Evolutionary conservation across 2,329 filamentous ascomycete genomes (phyloP), one percentile per base, ranked within the genome.

Genomic region (Penicillium sp.): DNA sequence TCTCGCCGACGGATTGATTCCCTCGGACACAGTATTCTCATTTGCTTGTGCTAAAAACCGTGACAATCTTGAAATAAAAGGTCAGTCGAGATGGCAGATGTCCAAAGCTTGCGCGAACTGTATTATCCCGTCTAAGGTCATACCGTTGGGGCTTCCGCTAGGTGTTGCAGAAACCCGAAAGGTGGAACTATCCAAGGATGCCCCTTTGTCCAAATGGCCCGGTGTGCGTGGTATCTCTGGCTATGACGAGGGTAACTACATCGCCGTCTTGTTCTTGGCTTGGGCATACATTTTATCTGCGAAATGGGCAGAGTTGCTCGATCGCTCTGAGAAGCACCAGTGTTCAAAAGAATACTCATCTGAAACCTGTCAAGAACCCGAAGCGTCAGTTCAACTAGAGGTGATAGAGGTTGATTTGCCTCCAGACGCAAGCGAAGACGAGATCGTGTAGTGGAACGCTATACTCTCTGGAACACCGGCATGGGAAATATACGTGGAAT

Each of bases 231-330:
- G 61, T 7, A 53, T 67, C 5, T 15, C 53, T 13, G 53, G 53
- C 10, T 63, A 65, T 36, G 66, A 68, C 23, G 38, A 64, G 10
- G 63, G 60, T 7, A 70, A 68, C 36, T 62, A 70, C 50, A 9
- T 69, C 2, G 35, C 59, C 3, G 53, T 66, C 1, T 53, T 70
- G 15, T 65, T 59, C 35, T 36, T 69, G 21, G 66, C 66, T 44
- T 70, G 66, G 64, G 63, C 66, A 9, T 67, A 68, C 60, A 63
- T 70, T 2, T 21, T 67, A 29, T 69, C 64, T 45, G 63, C 59
- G 43, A 52, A 60, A 52, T 70, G 63, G 65, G 62, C 58, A 45
- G 65, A 69, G 50, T 54, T 64, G 31, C 64, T 67, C 25, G 31
- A 33, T 42, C 51, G 53, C 29, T 69, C 65, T 35, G 41, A 39